Evolutionary conservation across 148 eudicot species (phyloP).

Genomic region (Arctostaphylos glauca): DNA sequence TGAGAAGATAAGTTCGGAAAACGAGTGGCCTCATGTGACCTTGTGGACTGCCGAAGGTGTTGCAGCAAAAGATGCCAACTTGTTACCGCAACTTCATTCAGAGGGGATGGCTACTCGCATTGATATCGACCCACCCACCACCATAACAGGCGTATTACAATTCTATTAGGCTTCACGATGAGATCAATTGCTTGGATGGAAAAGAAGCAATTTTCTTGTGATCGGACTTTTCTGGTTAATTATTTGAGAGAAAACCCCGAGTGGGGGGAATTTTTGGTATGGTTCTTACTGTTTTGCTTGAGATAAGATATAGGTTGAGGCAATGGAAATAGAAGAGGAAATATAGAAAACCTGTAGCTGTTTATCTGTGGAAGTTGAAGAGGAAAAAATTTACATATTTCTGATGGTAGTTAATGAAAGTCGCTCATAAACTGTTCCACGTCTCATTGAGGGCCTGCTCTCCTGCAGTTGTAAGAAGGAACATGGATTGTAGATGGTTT

Average conservation of each 20-base stretch:
- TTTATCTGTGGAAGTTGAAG: background rate
- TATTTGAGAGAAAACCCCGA: background rate
- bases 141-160: constrained; percentile 51
- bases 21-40: constrained; percentile 90
- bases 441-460: background rate
- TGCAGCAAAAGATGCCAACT: constrained; percentile 71
- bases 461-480: background rate
- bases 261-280: background rate
- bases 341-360: background rate
- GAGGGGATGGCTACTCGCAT: constrained; percentile 69
- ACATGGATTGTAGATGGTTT: background rate
- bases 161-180: constrained; percentile 38
- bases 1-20: constrained; percentile 57
- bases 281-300: constrained; percentile 11
- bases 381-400: background rate
- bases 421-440: background rate
- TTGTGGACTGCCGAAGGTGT: constrained; percentile 76
- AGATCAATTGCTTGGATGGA: background rate
- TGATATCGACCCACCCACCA: constrained; percentile 64
- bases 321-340: background rate
- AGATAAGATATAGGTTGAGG: background rate
- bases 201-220: background rate
- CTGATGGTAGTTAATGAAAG: background rate
- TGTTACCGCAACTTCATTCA: constrained; percentile 51
- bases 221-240: background rate